Base-by-base conservation (phyloP, 306 rosid genomes). In the Lagenaria siceraria region DNA sequence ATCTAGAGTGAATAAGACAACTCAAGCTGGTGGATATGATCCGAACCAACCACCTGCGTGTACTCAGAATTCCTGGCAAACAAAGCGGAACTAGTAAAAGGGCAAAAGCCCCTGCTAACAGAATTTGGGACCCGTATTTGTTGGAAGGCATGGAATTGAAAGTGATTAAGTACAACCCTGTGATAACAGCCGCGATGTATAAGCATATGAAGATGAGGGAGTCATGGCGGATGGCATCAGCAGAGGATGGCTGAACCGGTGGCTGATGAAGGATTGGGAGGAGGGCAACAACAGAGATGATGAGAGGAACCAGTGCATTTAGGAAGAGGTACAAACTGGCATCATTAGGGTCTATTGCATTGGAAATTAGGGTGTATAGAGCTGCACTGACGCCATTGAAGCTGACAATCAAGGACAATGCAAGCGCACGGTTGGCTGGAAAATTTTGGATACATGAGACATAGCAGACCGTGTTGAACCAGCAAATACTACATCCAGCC, bases 401-500 rank as follows among this genome's bases (percentile, higher is more conserved):
- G 81, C 97, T 88, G 12, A 88, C 69, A 7, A 88, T 82, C 49
- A 93, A 80, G 66, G 98, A 87, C 83, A 93, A 10, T 22, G 97
- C 97, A 43, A 89, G 88, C 6, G 98, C 64, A 22, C 90, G 84
- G 85, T 85, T 88, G 18, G 84, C 24, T 2, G 85, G 80, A 68
- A 91, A 93, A 61, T 91, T 82, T 73, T 51, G 74, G 46, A 89
- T 89, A 65, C 98, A 91, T 21, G 92, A 51, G 42, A 91, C 91
- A 51, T 85, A 91, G 88, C 93, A 91, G 63, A 93, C 84, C 0
- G 98, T 93, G 88, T 93, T 93, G 90, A 93, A 93, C 93, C 97
- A 91, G 74, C 92, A 86, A 65, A 91, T 85, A 87, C 98, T 86
- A 52, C 93, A 89, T 13, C 98, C 98, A 19, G 90, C 97, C 75